Percentiles rank a stretch among this genome's conserved stretches.
These are phyloP conservation scores for Gentiana dahurica DNA, from an alignment of 257 asterid species.

Conservation along the genomic window DNA sequence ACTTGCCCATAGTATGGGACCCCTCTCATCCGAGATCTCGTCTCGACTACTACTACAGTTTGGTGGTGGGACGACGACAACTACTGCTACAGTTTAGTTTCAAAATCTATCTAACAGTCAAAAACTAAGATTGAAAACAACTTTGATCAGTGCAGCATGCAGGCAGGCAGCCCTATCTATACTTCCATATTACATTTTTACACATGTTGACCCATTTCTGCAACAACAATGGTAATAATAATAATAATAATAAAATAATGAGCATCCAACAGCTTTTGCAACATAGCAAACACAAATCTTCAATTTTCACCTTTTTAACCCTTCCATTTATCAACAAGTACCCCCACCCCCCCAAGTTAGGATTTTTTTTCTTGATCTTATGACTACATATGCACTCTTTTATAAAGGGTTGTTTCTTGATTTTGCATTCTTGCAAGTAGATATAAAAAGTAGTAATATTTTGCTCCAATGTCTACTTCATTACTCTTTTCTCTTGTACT, in stretches of 20 bases:
- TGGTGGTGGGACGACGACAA: no score
- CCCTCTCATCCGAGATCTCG: no score
- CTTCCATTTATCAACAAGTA: conserved; percentile 2
- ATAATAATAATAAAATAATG: not conserved
- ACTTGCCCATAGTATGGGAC: no score
- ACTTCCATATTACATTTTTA: no score
- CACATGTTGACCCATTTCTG: conserved; percentile 1
- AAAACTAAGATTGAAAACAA: no score
- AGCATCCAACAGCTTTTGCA: conserved; percentile 13
- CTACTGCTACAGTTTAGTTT: no score
- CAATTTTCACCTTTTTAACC: conserved; percentile 12
- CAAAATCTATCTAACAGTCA: no score
- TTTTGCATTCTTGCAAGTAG: not conserved
- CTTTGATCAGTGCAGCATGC: no score
- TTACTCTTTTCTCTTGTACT: conserved; percentile 2
- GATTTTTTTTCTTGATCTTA: not conserved
- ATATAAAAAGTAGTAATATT: not conserved
- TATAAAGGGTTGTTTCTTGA: conserved; percentile 1
- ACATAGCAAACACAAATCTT: conserved; percentile 13
- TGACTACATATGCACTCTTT: not conserved
- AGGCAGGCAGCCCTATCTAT: no score
- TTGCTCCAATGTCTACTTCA: conserved; percentile 1
- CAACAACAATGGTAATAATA: not conserved
- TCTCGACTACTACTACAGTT: no score
- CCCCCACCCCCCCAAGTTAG: no score